Base-by-base conservation (phyloP, 1,284 basidiomycete species). In the Pascua guehoae region DNA sequence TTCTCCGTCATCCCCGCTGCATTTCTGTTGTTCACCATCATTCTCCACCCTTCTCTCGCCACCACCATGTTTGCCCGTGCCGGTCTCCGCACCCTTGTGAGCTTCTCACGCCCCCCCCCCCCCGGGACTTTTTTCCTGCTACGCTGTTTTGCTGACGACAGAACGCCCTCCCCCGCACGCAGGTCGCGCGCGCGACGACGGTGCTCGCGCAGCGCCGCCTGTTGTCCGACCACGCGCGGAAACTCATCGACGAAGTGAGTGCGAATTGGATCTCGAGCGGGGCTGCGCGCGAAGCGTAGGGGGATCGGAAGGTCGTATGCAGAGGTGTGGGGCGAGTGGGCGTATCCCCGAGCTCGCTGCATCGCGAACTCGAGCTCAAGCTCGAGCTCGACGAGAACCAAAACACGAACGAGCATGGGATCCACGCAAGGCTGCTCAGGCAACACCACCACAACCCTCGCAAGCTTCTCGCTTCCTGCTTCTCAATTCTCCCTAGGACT, bases 181-280 rank as follows among this genome's bases (percentile, higher is more conserved):
- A 72, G 52, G 65, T 76, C 44, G 60, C 66, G 24, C 63, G 70
- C 54, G 64, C 67, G 9, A 57, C 69, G 12, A 53, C 53, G 4
- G 42, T 68, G 38, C 41, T 76, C 36, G 64, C 70, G 11, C 69
- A 77, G 51, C 62, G 68, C 24, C 73, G 80, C n/a, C 59, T 68
- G 10, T 70, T 82, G 16, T 77, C 77, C 8, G 72, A 72, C 24
- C 74, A 81, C 50, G 78, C 78, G 14, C 69, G 78, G 48, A 73
- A 76, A 62, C 75, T 79, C 61, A 82, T 82, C 60, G 79, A 82
- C 61, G 62, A 70, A 56, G 80, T 79, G 58, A 50, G 74, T 63
- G 78, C 74, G 54, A 43, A 70, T 60, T 14, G 24, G n/a, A n/a
- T n/a, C 44, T 8, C 17, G 15, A 12, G n/a, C n/a, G n/a, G n/a